Base-by-base conservation (phyloP, 164 flowering plant species). In the Cinnamomum chago region DNA sequence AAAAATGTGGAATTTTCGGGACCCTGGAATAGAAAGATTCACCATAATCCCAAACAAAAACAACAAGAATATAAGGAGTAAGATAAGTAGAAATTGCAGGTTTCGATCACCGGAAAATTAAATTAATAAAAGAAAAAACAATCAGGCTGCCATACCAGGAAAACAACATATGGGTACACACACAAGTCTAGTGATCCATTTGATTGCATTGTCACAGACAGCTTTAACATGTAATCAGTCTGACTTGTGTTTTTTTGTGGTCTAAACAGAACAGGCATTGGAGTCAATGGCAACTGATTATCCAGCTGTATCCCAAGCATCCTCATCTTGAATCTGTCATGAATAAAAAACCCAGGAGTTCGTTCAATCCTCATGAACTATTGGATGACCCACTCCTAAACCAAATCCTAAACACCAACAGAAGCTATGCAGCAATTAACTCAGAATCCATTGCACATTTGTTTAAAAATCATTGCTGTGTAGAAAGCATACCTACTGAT, bases 201-300 rank as follows among this genome's bases (percentile, higher is more conserved):
- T 73, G 93, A 88, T 79, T 92, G 98, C 69, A 79, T 76, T 12
- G 97, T 96, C 73, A 90, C 50, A 12, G 98, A 92, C 73, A 94
- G 77, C 80, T 96, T 96, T 73, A 92, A 80, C 66, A 91, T 83
- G 78, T 86, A 81, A 73, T 92, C 99, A 81, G 76, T 83, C n/a
- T 92, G 90, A 73, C 84, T 94, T 70, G 83, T 90, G 73, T 81
- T 79, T 84, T 75, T 90, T 81, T 96, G 99, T 3, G 93, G 98
- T 77, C 98, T 88, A 75, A 96, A 96, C 75, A 96, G 87, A 79
- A 96, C 98, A 67, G 99, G 99, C 94, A 87, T 92, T 58, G 95
- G 97, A 81, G 90, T 88, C 67, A 96, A 82, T 23, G 98, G 98
- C 82, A 96, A 79, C 80, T 96, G 99, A 81, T 94, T 96, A 78